These are phyloP conservation scores for Hyphopichia buzzinii DNA, from an alignment of 1,139 yeast species.

Conservation along the genomic window DNA sequence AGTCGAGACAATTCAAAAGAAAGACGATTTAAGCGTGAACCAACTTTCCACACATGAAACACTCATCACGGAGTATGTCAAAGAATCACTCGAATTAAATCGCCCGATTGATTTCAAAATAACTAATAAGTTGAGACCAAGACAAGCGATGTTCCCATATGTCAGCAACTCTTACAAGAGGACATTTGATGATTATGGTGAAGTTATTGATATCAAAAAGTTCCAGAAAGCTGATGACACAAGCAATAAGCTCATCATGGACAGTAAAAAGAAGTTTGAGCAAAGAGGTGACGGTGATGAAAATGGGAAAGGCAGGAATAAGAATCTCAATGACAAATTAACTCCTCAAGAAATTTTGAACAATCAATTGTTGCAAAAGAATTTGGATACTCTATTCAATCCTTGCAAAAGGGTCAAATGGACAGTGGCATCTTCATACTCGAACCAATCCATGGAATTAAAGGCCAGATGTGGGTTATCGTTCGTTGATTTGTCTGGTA, in stretches of 20 bases:
- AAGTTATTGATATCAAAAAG: conserved; percentile 60
- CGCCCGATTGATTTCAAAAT: conserved; percentile 61
- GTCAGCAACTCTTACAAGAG: conserved; percentile 46
- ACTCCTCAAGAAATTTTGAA: conserved; percentile 48
- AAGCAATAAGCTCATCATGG: conserved; percentile 33
- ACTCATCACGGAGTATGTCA: conserved; percentile 39
- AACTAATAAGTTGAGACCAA: conserved; percentile 52
- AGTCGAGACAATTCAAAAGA: conserved; percentile 2
- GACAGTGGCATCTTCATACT: conserved; percentile 16
- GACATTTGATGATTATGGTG: conserved; percentile 84
- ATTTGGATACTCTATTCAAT: conserved; percentile 55
- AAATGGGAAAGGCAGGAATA: conserved; percentile 16
- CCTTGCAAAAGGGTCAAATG: conserved; percentile 51
- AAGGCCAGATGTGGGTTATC: conserved; percentile 68
- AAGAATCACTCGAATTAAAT: conserved; percentile 37
- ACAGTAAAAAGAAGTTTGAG: conserved; percentile 32
- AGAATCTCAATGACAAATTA: conserved; percentile 22
- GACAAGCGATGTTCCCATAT: conserved; percentile 77
- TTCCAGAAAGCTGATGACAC: conserved; percentile 55
- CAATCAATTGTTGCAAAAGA: conserved; percentile 40
- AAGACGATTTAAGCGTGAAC: conserved; percentile 14
- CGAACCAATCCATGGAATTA: conserved; percentile 31
- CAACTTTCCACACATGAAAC: conserved; percentile 44
- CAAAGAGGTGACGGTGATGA: conserved; percentile 21
- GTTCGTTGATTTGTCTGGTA: conserved; percentile 79